phyloP scores from a whole-genome alignment of 176 grass and related monocot species.

The Oryza officinalis region DNA sequence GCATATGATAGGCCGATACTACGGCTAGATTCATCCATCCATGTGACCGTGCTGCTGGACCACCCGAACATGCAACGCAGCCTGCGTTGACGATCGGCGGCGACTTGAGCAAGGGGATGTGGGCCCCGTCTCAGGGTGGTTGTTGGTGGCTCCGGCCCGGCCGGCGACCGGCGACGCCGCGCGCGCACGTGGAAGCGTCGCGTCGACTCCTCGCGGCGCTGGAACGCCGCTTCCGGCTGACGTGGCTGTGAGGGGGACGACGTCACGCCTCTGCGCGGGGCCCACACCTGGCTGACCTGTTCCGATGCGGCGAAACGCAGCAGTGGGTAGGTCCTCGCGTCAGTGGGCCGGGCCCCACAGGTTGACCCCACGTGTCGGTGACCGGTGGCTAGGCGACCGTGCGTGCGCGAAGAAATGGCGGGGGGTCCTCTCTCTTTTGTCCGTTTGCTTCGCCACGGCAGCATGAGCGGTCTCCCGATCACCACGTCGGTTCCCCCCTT shows the following conservation, averaged over 20 bases:
- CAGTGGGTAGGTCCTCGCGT: not conserved
- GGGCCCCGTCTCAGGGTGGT: too few species aligned
- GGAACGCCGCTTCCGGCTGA: not conserved
- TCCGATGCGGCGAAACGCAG: not conserved
- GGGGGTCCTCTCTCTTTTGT: not conserved
- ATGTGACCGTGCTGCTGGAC: not conserved
- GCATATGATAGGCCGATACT: not conserved
- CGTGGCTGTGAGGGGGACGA: not conserved
- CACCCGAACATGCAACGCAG: not conserved
- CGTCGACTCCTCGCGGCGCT: not conserved
- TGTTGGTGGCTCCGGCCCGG: too few species aligned
- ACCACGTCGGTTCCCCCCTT: fast-evolving
- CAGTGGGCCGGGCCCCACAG: not conserved
- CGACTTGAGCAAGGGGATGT: not conserved
- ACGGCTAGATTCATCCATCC: not conserved
- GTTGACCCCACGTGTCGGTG: not conserved
- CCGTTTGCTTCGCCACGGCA: not conserved
- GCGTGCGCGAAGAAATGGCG: not conserved
- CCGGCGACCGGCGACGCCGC: too few species aligned
- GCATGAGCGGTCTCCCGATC: not conserved
- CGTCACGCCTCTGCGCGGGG: not conserved
- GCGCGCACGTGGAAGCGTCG: not conserved
- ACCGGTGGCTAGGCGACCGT: not conserved
- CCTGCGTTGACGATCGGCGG: not conserved
- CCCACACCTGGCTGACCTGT: not conserved